Evolutionary conservation across 345 rosid species (phyloP).

Genomic region (Aquilaria sinensis): DNA sequence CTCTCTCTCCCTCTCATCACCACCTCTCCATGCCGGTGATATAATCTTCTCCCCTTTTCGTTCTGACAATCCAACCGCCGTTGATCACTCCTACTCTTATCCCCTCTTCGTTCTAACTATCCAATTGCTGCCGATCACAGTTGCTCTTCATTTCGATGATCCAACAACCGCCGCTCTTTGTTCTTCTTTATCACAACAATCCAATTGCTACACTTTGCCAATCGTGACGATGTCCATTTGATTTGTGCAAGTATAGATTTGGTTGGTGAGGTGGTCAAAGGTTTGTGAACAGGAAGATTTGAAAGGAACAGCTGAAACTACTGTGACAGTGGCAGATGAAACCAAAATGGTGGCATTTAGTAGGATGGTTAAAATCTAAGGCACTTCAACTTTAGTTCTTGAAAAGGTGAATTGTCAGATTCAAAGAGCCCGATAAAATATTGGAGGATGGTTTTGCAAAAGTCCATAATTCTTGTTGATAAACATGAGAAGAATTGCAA

Average conservation of each 20-base stretch:
- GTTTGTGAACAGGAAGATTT: slow-evolving; percentile 76
- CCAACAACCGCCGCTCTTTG: no score
- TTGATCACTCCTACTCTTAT: no score
- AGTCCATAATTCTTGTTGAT: slow-evolving; percentile 20
- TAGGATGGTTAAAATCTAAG: slow-evolving; percentile 50
- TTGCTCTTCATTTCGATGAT: no score
- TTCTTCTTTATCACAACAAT: no score
- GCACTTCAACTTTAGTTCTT: slow-evolving; percentile 51
- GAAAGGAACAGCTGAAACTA: slow-evolving; percentile 76
- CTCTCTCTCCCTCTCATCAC: no score
- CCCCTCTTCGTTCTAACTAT: no score
- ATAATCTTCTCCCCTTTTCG: no score
- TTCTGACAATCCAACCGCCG: no score
- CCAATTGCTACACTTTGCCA: no score
- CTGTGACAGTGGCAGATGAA: slow-evolving; percentile 74
- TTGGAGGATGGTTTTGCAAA: slow-evolving; percentile 18
- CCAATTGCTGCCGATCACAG: no score
- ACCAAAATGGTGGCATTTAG: slow-evolving; percentile 64
- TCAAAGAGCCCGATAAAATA: slow-evolving; percentile 24
- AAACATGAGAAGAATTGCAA: no score
- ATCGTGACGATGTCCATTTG: background rate
- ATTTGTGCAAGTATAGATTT: slow-evolving; percentile 60
- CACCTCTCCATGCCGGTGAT: no score
- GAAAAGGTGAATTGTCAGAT: slow-evolving; percentile 37
- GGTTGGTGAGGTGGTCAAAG: slow-evolving; percentile 98